These are phyloP conservation scores for Pleurotus pulmonarius DNA, from an alignment of 768 basidiomycete genomes.

Conservation along the genomic window DNA sequence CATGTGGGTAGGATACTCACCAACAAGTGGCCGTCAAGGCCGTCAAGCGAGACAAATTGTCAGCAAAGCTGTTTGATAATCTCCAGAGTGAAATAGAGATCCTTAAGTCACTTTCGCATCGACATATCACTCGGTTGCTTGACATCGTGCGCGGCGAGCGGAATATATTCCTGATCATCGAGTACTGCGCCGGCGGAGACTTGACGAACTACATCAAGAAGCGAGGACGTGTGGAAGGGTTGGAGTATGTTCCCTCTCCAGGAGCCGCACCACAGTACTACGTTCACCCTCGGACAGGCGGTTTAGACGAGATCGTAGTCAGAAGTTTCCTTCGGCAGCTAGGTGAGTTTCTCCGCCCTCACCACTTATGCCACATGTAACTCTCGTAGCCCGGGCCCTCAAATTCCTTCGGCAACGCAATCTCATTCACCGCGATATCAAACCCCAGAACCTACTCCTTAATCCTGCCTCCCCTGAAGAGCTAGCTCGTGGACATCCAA, in stretches of 20 bases:
- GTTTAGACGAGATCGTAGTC: conserved; percentile 86
- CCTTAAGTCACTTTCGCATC: conserved; percentile 87
- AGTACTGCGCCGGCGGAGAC: conserved; percentile 94
- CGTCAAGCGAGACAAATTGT: conserved; percentile 83
- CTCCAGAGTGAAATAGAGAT: conserved; percentile 98
- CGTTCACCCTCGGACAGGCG: conserved; percentile 87
- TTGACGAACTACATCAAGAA: conserved; percentile 97
- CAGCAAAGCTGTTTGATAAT: conserved; percentile 91
- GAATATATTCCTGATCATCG: conserved; percentile 94
- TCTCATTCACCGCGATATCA: conserved; percentile 95
- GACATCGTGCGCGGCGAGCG: conserved; percentile 84
- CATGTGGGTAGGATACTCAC: conserved; percentile 58
- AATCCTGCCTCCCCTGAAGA: conserved; percentile 80
- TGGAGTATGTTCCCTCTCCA: conserved; percentile 74
- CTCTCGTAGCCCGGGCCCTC: conserved; percentile 75
- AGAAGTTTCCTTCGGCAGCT: conserved; percentile 91
- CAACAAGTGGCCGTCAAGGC: conserved; percentile 91
- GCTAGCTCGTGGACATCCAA: conserved; percentile 80
- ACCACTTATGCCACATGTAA: neutral
- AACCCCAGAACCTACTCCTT: conserved; percentile 92
- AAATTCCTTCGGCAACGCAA: conserved; percentile 87
- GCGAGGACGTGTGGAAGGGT: conserved; percentile 86
- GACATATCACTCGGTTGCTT: conserved; percentile 88
- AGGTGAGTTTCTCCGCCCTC: conserved; percentile 41
- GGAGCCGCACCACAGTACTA: conserved; percentile 78